A percentile compares a stretch with the other conserved stretches of the same genome.
These are phyloP conservation scores for Dothiorella sarmentorum DNA, from an alignment of 2,329 filamentous ascomycete genomes.

Conservation along the genomic window DNA sequence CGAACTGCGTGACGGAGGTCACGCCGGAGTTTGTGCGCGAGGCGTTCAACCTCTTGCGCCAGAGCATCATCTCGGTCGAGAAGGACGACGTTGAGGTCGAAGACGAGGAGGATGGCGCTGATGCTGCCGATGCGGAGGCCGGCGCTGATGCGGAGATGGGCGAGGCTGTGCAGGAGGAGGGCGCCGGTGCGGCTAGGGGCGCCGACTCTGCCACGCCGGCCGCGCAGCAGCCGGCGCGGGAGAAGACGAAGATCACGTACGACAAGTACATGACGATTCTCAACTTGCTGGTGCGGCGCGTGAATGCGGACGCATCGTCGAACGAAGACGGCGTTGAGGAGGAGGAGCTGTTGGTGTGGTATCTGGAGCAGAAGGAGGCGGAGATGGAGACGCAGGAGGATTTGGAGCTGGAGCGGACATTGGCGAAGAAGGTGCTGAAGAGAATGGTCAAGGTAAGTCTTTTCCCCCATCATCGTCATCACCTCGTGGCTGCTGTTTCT, in stretches of 20 bases:
- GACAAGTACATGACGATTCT: slow-evolving; percentile 93
- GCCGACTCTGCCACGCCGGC: slow-evolving; percentile 37
- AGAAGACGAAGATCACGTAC: slow-evolving; percentile 86
- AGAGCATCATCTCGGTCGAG: slow-evolving; percentile 96
- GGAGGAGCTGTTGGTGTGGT: slow-evolving; percentile 80
- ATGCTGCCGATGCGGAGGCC: slow-evolving; percentile 50
- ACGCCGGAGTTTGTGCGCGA: slow-evolving; percentile 81
- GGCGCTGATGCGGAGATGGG: slow-evolving; percentile 36
- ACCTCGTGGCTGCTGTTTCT: too few relatives aligned
- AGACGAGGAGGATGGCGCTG: slow-evolving; percentile 69
- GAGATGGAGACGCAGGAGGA: slow-evolving; percentile 79
- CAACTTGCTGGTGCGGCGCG: slow-evolving; percentile 75
- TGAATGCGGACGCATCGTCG: slow-evolving; percentile 75
- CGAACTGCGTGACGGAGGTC: slow-evolving; percentile 92
- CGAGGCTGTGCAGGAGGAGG: slow-evolving; percentile 35
- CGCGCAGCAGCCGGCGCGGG: slow-evolving; percentile 36
- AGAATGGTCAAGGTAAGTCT: slow-evolving; percentile 86
- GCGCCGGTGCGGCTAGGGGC: slow-evolving; percentile 29
- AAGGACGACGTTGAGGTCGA: slow-evolving; percentile 96
- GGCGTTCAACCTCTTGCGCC: slow-evolving; percentile 83
- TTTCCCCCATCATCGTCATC: too few relatives aligned
- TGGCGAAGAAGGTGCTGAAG: slow-evolving; percentile 84
- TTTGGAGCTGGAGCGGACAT: slow-evolving; percentile 67
- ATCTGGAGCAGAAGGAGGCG: slow-evolving; percentile 84
- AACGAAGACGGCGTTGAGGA: slow-evolving; percentile 80